Conservation (phyloP, 495 filamentous ascomycete species). For the Sordaria brevicollis region DNA sequence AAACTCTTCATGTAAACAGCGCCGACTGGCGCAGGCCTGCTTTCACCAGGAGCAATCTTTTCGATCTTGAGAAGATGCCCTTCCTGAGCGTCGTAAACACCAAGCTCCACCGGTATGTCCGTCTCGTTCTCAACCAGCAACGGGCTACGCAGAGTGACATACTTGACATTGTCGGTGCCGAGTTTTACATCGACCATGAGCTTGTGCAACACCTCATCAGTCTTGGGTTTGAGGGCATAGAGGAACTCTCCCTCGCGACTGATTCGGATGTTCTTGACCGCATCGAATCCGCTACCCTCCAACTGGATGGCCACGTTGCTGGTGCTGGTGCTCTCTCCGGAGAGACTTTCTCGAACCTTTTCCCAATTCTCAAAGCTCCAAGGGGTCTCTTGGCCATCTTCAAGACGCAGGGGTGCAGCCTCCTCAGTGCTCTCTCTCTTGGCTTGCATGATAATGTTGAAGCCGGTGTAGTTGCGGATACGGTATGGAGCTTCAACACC, state of each 20-base stretch:
- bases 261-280: slow-evolving; percentile 75
- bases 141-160: slow-evolving; percentile 91
- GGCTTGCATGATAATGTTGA: slow-evolving; percentile 75
- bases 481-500: slow-evolving; percentile 86
- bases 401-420: slow-evolving; percentile 60
- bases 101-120: slow-evolving; percentile 89
- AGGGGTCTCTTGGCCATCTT: slow-evolving; percentile 81
- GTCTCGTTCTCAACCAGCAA: slow-evolving; percentile 97
- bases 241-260: slow-evolving; percentile 88
- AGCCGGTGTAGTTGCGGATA: slow-evolving; percentile 92
- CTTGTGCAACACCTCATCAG: slow-evolving; percentile 70
- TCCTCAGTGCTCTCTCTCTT: slow-evolving; percentile 51
- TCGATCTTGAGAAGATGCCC: slow-evolving; percentile 94
- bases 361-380: slow-evolving; percentile 97
- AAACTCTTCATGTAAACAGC: slow-evolving; percentile 84
- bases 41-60: slow-evolving; percentile 88
- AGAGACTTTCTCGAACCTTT: slow-evolving; percentile 82
- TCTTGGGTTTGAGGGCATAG: slow-evolving; percentile 75
- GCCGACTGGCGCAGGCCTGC: slow-evolving; percentile 83
- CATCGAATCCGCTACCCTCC: slow-evolving; percentile 89
- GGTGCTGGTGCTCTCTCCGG: slow-evolving; percentile 61
- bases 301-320: slow-evolving; percentile 73
- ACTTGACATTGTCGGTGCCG: slow-evolving; percentile 88
- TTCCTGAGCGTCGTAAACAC: slow-evolving; percentile 81
- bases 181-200: slow-evolving; percentile 87